A percentile compares a stretch with the other conserved stretches of the same genome.
Evolutionary conservation across 129 eudicot species (phyloP).

Genomic region (Pittosporum tobira): DNA sequence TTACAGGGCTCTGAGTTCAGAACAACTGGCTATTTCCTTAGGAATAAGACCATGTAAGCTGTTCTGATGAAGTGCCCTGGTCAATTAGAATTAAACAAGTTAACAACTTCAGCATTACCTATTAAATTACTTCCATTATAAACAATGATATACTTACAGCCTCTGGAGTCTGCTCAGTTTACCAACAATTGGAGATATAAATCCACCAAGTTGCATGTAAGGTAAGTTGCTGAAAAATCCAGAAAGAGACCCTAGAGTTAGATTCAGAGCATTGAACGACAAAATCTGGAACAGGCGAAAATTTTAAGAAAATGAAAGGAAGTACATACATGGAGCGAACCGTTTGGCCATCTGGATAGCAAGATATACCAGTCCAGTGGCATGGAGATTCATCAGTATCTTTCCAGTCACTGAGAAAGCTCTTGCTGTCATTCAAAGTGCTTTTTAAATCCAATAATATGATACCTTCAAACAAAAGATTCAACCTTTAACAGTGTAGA

Average conservation of each 20-base stretch:
- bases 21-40: slow-evolving; percentile 59
- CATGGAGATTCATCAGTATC: slow-evolving; percentile 76
- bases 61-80: slow-evolving; percentile 94
- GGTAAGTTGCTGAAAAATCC: slow-evolving; percentile 65
- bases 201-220: slow-evolving; percentile 80
- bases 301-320: background rate
- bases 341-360: slow-evolving; percentile 61
- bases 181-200: slow-evolving; percentile 84
- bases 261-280: background rate
- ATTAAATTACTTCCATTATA: background rate
- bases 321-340: slow-evolving; percentile 61
- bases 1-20: slow-evolving; percentile 91
- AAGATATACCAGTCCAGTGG: slow-evolving; percentile 82
- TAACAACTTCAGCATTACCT: background rate
- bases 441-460: slow-evolving; percentile 69
- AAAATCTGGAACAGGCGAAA: background rate
- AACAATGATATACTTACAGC: slow-evolving; percentile 43
- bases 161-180: slow-evolving; percentile 74
- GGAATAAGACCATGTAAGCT: slow-evolving; percentile 85
- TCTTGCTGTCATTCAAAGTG: slow-evolving; percentile 69
- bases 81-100: slow-evolving; percentile 3
- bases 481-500: background rate
- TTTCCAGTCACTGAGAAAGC: slow-evolving; percentile 59
- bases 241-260: slow-evolving; percentile 10
- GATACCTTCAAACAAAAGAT: slow-evolving; percentile 39